Evolutionary conservation across 2,329 filamentous ascomycete species (phyloP).

Genomic region (Hypoxylon sp.): DNA sequence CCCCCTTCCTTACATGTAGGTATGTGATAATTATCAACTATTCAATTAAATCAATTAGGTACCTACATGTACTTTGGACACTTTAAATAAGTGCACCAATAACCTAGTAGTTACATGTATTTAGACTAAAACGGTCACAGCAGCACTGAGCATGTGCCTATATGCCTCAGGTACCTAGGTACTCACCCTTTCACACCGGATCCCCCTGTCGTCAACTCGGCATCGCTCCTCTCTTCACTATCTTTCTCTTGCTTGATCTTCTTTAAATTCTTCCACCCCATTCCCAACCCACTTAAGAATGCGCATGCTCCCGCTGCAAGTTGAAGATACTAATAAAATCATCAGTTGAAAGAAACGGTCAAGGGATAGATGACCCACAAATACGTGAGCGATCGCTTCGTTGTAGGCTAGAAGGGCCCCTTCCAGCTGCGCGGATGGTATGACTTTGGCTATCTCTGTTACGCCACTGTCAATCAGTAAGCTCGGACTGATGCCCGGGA

Average conservation of each 20-base stretch:
- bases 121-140: background rate
- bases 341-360: conserved; percentile 4
- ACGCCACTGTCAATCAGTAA: conserved; percentile 60
- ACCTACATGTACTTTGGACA: background rate
- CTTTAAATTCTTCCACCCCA: conserved; percentile 50
- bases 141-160: no score
- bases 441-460: conserved; percentile 58
- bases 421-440: conserved; percentile 54
- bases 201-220: background rate
- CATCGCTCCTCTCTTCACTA: conserved; percentile 11
- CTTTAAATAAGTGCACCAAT: background rate
- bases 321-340: conserved; percentile 46
- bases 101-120: background rate
- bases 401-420: conserved; percentile 56
- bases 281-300: conserved; percentile 46
- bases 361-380: conserved; percentile 36
- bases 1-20: no score
- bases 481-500: conserved; percentile 56
- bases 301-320: conserved; percentile 45
- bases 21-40: no score
- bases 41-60: no score
- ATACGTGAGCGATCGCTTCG: conserved; percentile 44
- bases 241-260: conserved; percentile 43
- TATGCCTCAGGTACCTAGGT: background rate
- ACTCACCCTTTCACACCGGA: conserved; percentile 3